Conservation (phyloP, 495 filamentous ascomycete species). For the Cercophora sp. region DNA sequence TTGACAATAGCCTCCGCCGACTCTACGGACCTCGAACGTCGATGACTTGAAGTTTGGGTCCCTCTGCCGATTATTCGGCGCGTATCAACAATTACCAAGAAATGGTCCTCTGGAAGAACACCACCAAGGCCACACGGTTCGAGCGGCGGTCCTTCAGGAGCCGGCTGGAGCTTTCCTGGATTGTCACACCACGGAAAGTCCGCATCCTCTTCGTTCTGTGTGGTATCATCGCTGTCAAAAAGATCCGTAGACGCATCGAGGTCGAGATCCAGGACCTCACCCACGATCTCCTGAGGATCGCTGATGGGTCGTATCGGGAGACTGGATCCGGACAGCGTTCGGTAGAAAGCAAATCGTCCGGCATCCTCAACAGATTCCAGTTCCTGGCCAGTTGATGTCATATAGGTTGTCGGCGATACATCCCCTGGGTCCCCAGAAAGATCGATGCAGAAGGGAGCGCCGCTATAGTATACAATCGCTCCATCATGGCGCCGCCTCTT, state of each 20-base stretch:
- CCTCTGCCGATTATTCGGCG: constrained; percentile 33
- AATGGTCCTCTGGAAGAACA: constrained; percentile 64
- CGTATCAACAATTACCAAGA: constrained; percentile 53
- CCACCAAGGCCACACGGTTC: constrained; percentile 63
- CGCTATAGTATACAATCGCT: constrained; percentile 77
- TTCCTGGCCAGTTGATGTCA: constrained; percentile 34
- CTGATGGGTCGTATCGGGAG: constrained; percentile 42
- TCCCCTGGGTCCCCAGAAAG: constrained; percentile 58
- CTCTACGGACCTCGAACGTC: constrained; percentile 18
- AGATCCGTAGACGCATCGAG: constrained; percentile 20
- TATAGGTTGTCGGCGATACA: constrained; percentile 35
- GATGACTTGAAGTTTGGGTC: neutral
- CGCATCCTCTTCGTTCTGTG: constrained; percentile 26
- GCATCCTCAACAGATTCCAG: constrained; percentile 11
- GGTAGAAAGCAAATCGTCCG: constrained; percentile 4
- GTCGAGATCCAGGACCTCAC: constrained; percentile 14
- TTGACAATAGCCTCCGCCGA: constrained; percentile 33
- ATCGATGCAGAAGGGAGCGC: constrained; percentile 71
- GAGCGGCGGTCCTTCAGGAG: constrained; percentile 48
- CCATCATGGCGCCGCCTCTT: constrained; percentile 53
- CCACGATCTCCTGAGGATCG: constrained; percentile 18
- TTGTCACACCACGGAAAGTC: constrained; percentile 37
- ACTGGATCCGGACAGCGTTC: constrained; percentile 42
- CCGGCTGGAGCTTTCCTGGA: constrained; percentile 18
- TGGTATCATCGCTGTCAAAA: constrained; percentile 23